A percentile compares a stretch with the other conserved stretches of the same genome.
phyloP scores from a whole-genome alignment of 202 grass and related monocot genomes.

The Hordeum pubiflorum region DNA sequence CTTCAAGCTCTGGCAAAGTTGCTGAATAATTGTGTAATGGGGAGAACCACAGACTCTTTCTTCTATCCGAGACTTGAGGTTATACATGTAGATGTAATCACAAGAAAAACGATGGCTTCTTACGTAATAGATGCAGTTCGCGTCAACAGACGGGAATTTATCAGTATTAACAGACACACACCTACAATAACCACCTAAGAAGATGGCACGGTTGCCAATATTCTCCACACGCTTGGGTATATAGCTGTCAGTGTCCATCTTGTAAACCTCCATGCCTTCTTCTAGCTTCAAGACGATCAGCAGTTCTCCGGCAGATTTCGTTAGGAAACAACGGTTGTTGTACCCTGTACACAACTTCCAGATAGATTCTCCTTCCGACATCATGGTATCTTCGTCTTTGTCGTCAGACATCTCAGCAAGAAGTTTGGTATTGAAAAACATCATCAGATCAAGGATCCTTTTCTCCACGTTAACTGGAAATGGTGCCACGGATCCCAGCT shows the following conservation, averaged over 20 bases:
- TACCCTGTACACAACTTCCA: background rate
- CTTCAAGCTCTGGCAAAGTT: background rate
- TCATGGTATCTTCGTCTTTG: background rate
- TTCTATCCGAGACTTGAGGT: background rate
- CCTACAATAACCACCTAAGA: background rate
- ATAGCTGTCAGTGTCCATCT: background rate
- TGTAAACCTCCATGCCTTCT: background rate
- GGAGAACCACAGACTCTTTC: background rate
- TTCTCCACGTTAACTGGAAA: background rate
- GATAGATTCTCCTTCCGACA: background rate
- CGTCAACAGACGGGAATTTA: background rate
- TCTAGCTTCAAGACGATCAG: background rate
- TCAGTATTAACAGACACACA: background rate
- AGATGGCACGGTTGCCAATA: background rate
- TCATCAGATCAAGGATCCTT: background rate
- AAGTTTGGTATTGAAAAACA: background rate
- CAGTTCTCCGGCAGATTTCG: background rate
- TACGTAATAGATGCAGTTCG: conserved; percentile 5
- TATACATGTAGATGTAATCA: background rate
- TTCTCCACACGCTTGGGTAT: background rate
- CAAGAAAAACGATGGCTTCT: background rate
- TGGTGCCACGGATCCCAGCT: background rate
- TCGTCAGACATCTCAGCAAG: background rate
- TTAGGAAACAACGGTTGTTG: too few species aligned
- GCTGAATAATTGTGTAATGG: background rate